These are phyloP conservation scores for Nyssa sinensis DNA, from an alignment of 148 eudicot species.

Conservation along the genomic window DNA sequence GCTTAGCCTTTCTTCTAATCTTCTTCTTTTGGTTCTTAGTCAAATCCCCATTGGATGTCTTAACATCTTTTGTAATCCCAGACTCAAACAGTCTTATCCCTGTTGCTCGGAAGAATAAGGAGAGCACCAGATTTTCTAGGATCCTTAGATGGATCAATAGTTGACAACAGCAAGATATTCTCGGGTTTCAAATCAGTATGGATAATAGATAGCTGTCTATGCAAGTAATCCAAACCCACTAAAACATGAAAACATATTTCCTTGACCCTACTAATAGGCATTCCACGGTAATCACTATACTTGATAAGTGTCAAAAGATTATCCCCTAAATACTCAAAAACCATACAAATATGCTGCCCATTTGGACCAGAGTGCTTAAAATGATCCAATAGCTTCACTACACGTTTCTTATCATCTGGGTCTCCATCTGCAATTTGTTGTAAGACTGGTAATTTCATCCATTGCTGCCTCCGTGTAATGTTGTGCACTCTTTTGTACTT, in stretches of 20 bases:
- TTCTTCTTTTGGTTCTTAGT: slow-evolving; percentile 20
- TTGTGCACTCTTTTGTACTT: slow-evolving; percentile 19
- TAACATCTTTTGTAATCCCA: slow-evolving; percentile 6
- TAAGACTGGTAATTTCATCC: slow-evolving; percentile 20
- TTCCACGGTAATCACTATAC: slow-evolving; percentile 16
- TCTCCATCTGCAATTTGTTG: slow-evolving; percentile 21
- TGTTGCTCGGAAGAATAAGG: slow-evolving; percentile 6
- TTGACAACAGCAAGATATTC: slow-evolving; percentile 17
- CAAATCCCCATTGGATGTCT: slow-evolving; percentile 8
- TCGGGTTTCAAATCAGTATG: slow-evolving; percentile 22
- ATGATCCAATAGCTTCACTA: slow-evolving; percentile 22
- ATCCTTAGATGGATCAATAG: slow-evolving; percentile 17
- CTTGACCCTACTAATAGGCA: slow-evolving; percentile 17
- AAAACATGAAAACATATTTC: slow-evolving; percentile 16
- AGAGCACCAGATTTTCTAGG: slow-evolving; percentile 13
- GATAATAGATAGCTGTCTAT: slow-evolving; percentile 18
- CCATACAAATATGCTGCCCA: slow-evolving; percentile 23
- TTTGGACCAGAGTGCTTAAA: slow-evolving; percentile 18
- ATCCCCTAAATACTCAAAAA: slow-evolving; percentile 25
- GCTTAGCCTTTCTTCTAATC: slow-evolving; percentile 17
- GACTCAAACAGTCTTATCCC: slow-evolving; percentile 8
- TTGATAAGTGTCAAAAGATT: slow-evolving; percentile 18
- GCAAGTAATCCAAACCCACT: slow-evolving; percentile 24
- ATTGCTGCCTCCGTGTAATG: slow-evolving; percentile 18
- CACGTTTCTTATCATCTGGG: slow-evolving; percentile 15